Conservation (phyloP, 768 basidiomycete species). For the Hypsizygus marmoreus region DNA sequence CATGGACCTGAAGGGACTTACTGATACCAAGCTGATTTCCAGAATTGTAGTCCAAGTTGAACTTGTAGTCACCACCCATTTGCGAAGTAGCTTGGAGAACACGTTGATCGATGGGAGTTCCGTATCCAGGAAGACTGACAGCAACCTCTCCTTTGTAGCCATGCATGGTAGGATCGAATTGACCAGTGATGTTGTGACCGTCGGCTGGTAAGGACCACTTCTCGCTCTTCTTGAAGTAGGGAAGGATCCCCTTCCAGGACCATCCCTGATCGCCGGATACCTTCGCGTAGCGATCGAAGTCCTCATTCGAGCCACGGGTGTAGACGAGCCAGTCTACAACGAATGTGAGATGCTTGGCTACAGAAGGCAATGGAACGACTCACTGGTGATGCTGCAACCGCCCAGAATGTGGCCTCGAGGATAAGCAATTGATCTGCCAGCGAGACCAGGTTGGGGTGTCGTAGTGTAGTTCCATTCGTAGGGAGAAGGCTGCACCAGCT, state of each 20-base stretch:
- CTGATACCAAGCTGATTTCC: slow-evolving; percentile 23
- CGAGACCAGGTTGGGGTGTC: slow-evolving; percentile 20
- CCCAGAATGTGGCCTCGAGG: slow-evolving; percentile 26
- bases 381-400: slow-evolving; percentile 25
- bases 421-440: slow-evolving; percentile 20
- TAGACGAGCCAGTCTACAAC: slow-evolving; percentile 18
- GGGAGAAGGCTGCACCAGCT: slow-evolving; percentile 7
- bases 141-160: slow-evolving; percentile 24
- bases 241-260: slow-evolving; percentile 28
- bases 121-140: slow-evolving; percentile 25
- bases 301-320: slow-evolving; percentile 30
- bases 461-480: slow-evolving; percentile 31
- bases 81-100: slow-evolving; percentile 27
- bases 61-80: slow-evolving; percentile 20
- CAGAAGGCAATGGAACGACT: neutral
- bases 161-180: slow-evolving; percentile 31
- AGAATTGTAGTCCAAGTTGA: slow-evolving; percentile 22
- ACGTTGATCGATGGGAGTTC: slow-evolving; percentile 20
- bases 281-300: slow-evolving; percentile 29
- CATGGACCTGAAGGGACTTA: neutral
- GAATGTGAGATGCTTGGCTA: neutral
- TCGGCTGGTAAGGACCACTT: slow-evolving; percentile 26
- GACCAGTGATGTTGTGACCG: slow-evolving; percentile 28
- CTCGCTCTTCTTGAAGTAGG: slow-evolving; percentile 31
- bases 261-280: slow-evolving; percentile 29